Conservation (phyloP, 2,329 filamentous ascomycete species). For the Hymenoscyphus scutula region DNA sequence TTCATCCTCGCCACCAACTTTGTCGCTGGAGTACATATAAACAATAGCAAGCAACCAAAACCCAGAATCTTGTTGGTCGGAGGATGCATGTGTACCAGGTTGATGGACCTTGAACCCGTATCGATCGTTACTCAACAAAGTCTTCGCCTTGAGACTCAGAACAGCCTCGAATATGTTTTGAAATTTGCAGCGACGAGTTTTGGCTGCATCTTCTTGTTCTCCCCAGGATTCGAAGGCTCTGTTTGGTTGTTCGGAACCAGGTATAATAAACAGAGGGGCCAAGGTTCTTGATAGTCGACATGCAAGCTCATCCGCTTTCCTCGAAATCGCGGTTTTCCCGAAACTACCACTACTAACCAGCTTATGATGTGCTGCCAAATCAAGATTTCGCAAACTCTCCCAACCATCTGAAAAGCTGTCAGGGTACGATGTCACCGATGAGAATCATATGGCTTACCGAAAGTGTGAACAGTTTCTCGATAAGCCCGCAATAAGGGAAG, state of each 20-base stretch:
- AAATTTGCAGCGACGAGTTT: not conserved
- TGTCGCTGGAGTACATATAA: not conserved
- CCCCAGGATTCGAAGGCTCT: not conserved
- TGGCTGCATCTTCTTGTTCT: not conserved
- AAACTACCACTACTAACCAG: not conserved
- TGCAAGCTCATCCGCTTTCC: not conserved
- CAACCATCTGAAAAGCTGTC: not conserved
- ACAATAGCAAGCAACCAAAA: not conserved
- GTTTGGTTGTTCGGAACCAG: not conserved
- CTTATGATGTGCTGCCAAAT: not conserved
- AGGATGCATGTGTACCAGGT: not conserved
- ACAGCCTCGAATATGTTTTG: not conserved
- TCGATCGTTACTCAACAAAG: not conserved
- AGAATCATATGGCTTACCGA: not conserved
- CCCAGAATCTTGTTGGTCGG: not conserved
- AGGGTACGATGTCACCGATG: not conserved
- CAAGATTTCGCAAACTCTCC: not conserved
- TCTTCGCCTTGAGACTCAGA: not conserved
- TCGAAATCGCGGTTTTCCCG: not conserved
- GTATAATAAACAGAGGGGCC: not conserved
- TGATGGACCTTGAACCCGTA: not conserved
- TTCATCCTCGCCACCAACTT: not conserved
- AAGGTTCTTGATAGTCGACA: not conserved
- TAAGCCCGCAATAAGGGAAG: not conserved
- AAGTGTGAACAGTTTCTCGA: not conserved